Percentiles rank a stretch among this genome's conserved stretches.
These are phyloP conservation scores for Citrus maxima DNA, from an alignment of 345 rosid genomes.

Conservation along the genomic window DNA sequence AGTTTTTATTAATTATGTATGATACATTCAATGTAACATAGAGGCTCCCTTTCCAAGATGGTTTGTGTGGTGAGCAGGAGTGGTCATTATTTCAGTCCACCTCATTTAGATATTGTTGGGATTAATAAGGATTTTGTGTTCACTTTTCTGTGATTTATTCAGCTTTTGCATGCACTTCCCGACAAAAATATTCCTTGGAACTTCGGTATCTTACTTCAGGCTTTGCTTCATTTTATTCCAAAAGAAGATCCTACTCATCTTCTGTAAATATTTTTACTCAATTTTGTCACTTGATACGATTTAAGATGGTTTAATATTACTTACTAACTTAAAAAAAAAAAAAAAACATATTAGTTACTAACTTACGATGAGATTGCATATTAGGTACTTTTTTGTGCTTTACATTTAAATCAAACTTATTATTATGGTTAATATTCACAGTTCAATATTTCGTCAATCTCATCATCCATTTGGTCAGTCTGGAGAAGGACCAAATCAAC, in stretches of 20 bases:
- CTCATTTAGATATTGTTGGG: slow-evolving; percentile 13
- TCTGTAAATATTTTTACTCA: neutral
- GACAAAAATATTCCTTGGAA: slow-evolving; percentile 5
- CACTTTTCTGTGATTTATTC: neutral
- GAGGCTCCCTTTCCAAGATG: too few relatives aligned
- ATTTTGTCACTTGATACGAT: neutral
- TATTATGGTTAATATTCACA: neutral
- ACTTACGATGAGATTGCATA: neutral
- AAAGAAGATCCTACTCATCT: neutral
- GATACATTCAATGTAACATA: too few relatives aligned
- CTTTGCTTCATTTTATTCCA: slow-evolving; percentile 1
- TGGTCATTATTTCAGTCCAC: slow-evolving; percentile 9
- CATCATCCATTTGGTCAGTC: neutral
- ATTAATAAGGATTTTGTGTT: slow-evolving; percentile 10
- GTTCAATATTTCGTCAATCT: neutral
- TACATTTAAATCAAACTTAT: neutral
- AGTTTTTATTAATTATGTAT: too few relatives aligned
- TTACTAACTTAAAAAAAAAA: too few relatives aligned
- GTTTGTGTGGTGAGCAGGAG: slow-evolving; percentile 13
- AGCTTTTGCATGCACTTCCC: neutral
- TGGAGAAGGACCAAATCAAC: neutral
- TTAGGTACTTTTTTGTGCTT: neutral
- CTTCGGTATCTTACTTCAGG: neutral
- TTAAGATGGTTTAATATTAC: neutral
- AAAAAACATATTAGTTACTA: too few relatives aligned